phyloP scores from a whole-genome alignment of 2,329 filamentous ascomycete genomes.

The Nemania sp. region DNA sequence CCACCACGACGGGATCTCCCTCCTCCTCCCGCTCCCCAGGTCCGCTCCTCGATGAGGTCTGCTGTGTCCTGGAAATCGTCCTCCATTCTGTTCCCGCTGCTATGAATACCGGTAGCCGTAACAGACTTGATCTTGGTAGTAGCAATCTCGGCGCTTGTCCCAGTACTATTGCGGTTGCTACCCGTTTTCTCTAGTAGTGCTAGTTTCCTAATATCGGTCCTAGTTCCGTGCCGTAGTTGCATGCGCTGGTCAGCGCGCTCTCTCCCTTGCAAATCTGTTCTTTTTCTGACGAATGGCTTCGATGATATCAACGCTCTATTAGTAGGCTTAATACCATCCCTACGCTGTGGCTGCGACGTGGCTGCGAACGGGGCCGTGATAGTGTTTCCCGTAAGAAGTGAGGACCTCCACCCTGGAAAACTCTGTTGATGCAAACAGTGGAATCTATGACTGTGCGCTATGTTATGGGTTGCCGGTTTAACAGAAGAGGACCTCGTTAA shows the following conservation, averaged over 20 bases:
- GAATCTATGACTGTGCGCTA: no score
- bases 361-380: background rate
- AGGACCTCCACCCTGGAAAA: background rate
- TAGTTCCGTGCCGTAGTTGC: background rate
- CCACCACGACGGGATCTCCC: conserved; percentile 26
- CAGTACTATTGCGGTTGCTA: background rate
- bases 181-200: background rate
- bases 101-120: background rate
- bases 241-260: background rate
- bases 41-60: conserved; percentile 30
- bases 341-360: background rate
- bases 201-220: background rate
- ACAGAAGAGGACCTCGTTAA: background rate
- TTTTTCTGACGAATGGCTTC: background rate
- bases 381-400: background rate
- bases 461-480: background rate
- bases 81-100: conserved; percentile 11
- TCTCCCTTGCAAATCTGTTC: no score
- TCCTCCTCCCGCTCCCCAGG: conserved; percentile 14
- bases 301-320: background rate
- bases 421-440: background rate
- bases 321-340: background rate
- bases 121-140: background rate
- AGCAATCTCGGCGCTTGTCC: background rate
- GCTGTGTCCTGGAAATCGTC: conserved; percentile 30